These are phyloP conservation scores for Calocera cornea DNA, from an alignment of 768 basidiomycete species.

Conservation along the genomic window DNA sequence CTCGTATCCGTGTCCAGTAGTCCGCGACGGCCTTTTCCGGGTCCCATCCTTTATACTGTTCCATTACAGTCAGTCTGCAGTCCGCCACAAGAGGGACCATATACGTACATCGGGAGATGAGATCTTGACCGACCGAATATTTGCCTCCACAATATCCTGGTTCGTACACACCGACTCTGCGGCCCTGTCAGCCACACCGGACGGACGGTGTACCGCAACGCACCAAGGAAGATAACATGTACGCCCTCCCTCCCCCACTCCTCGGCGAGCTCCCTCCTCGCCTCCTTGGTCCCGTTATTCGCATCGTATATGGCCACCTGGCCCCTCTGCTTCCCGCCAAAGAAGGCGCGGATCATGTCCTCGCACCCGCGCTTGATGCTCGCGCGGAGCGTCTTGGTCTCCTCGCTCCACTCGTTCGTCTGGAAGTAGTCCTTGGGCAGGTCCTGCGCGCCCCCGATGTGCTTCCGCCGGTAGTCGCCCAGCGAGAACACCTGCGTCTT, in stretches of 20 bases:
- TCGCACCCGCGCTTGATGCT: conserved; percentile 74
- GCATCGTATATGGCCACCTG: conserved; percentile 99
- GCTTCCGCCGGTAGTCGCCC: conserved; percentile 87
- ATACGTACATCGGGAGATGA: conserved; percentile 85
- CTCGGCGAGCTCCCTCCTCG: conserved; percentile 58
- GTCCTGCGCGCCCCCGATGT: conserved; percentile 73
- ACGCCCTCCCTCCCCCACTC: conserved; percentile 77
- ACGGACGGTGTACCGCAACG: conserved; percentile 5
- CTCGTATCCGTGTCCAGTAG: conserved; percentile 77
- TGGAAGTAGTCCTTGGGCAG: conserved; percentile 89
- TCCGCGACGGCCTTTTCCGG: conserved; percentile 84
- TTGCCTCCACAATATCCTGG: conserved; percentile 80
- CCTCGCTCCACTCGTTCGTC: conserved; percentile 40
- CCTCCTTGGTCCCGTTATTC: conserved; percentile 69
- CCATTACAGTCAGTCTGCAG: not conserved
- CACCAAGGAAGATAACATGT: conserved; percentile 88
- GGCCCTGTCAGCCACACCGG: conserved; percentile 5
- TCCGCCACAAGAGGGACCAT: not conserved
- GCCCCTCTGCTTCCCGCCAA: conserved; percentile 52
- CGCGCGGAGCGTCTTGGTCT: conserved; percentile 64
- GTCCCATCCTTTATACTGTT: conserved; percentile 89
- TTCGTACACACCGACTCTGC: conserved; percentile 85
- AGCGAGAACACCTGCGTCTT: conserved; percentile 90
- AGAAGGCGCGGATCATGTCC: conserved; percentile 78
- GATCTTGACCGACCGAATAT: conserved; percentile 93